phyloP scores from a whole-genome alignment of 2,329 filamentous ascomycete species.

The Hymenoscyphus albidus region DNA sequence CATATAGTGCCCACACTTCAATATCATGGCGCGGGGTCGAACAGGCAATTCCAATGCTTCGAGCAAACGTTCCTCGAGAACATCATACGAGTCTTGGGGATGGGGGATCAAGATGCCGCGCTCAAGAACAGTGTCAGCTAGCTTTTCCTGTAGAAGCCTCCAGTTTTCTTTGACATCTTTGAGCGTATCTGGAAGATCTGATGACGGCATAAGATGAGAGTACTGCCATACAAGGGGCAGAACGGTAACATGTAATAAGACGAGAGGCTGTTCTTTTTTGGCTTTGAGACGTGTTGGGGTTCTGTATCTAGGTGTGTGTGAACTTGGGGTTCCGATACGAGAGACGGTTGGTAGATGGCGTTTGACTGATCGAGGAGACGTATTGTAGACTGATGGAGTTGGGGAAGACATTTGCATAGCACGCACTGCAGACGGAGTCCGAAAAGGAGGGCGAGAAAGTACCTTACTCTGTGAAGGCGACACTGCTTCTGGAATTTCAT shows the following conservation, averaged over 20 bases:
- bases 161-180: constrained; percentile 59
- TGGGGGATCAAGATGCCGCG: constrained; percentile 73
- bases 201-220: constrained; percentile 50
- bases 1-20: constrained; percentile 74
- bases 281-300: constrained; percentile 57
- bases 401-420: constrained; percentile 71
- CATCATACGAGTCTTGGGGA: constrained; percentile 74
- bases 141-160: constrained; percentile 64
- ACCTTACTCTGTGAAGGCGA: constrained; percentile 42
- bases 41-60: constrained; percentile 70
- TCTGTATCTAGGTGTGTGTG: constrained; percentile 27
- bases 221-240: constrained; percentile 67
- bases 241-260: constrained; percentile 73
- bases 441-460: constrained; percentile 60
- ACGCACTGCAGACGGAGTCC: constrained; percentile 65
- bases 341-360: constrained; percentile 48
- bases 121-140: constrained; percentile 69
- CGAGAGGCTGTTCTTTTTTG: constrained; percentile 60
- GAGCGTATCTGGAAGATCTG: constrained; percentile 42
- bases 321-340: constrained; percentile 51
- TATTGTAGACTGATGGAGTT: constrained; percentile 51
- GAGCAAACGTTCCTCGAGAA: constrained; percentile 72
- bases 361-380: constrained; percentile 54
- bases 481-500: constrained; percentile 38
- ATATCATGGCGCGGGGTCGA: constrained; percentile 60